Evolutionary conservation across 148 eudicot species (phyloP).

Genomic region (Euryodendron excelsum): DNA sequence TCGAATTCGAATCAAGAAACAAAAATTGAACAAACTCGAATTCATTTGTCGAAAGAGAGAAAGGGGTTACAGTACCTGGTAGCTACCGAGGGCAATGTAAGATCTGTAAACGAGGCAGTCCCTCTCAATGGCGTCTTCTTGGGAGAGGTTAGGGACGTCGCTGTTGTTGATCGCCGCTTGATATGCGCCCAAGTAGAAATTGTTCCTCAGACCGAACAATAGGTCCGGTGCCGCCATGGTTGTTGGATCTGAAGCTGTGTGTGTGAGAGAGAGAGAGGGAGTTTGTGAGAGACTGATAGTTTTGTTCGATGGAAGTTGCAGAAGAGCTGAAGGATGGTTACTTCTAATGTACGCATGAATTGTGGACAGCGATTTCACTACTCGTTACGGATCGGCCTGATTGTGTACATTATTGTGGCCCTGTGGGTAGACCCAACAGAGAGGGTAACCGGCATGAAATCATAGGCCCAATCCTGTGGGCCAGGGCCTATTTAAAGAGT

Average conservation of each 20-base stretch:
- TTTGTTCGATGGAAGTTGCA: no score
- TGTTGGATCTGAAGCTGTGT: slow-evolving; percentile 6
- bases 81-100: slow-evolving; percentile 85
- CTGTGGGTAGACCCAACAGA: no score
- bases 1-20: neutral
- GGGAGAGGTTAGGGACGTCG: slow-evolving; percentile 69
- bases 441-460: no score
- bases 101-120: slow-evolving; percentile 76
- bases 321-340: no score
- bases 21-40: neutral
- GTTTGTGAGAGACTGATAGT: no score
- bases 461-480: no score
- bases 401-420: no score
- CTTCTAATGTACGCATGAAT: no score
- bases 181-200: slow-evolving; percentile 84
- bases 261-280: no score
- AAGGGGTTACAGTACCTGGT: slow-evolving; percentile 39
- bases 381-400: no score
- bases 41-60: neutral
- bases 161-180: slow-evolving; percentile 86
- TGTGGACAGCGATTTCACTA: no score
- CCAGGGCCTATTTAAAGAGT: no score
- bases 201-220: slow-evolving; percentile 72
- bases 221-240: slow-evolving; percentile 77
- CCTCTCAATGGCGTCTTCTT: slow-evolving; percentile 62